Evolutionary conservation across 2,329 filamentous ascomycete species (phyloP).

Genomic region (Epichloe sp.): DNA sequence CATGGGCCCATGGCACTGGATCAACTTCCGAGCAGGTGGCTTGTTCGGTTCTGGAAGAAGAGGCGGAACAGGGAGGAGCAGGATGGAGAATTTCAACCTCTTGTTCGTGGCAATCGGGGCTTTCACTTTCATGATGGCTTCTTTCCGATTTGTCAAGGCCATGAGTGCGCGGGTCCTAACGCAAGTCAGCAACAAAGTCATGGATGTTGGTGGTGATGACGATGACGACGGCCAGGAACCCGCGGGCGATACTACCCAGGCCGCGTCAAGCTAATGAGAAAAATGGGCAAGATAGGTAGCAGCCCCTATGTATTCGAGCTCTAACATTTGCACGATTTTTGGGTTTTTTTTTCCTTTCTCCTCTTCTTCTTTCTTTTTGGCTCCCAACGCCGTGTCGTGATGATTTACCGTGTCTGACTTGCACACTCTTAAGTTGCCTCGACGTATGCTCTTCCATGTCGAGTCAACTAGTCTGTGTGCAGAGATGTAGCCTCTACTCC

Average conservation of each 20-base stretch:
- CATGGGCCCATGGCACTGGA: constrained; percentile 64
- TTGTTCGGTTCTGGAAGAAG: constrained; percentile 37
- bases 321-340: background rate
- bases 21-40: constrained; percentile 54
- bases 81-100: constrained; percentile 68
- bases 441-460: constrained; percentile 56
- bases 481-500: constrained; percentile 49
- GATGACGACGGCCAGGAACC: constrained; percentile 31
- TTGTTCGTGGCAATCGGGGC: constrained; percentile 69
- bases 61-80: constrained; percentile 57
- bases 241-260: background rate
- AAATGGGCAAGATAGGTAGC: constrained; percentile 2
- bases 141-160: constrained; percentile 69
- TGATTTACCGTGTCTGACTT: constrained; percentile 18
- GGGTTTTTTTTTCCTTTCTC: background rate
- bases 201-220: constrained; percentile 59
- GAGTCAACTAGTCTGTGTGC: constrained; percentile 97
- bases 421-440: constrained; percentile 98
- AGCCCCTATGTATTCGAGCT: background rate
- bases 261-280: background rate
- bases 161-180: constrained; percentile 63
- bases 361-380: background rate
- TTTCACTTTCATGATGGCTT: constrained; percentile 65
- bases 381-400: background rate
- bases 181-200: constrained; percentile 63